Evolutionary conservation across 1,284 basidiomycete species (phyloP), one percentile per base, ranked within the genome.

Genomic region (Apiotrichum porosum): DNA sequence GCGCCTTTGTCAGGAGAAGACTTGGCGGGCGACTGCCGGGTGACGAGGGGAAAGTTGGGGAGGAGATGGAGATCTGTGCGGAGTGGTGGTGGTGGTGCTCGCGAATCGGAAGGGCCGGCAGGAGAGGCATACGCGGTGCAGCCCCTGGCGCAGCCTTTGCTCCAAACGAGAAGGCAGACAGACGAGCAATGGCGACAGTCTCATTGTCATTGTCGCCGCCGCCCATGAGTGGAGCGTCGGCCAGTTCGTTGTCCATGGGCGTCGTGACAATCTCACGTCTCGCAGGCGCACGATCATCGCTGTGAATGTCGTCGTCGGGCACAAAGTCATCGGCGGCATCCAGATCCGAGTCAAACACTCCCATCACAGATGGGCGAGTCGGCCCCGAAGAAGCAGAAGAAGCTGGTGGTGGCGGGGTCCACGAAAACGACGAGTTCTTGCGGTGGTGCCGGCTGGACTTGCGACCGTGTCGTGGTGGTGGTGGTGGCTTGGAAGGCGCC

Each of bases 151-250:
- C 23, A 9, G 61, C 46, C 52, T 68, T 69, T 21, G 63, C 37
- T 1, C 67, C 69, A 44, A 71, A 71, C 15, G 54, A 58, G 44
- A 71, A 71, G 6, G 65, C 42, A 3, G 58, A 53, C 22, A 71
- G 42, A 15, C 66, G 51, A 12, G 49, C 51, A 19, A 49, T 56
- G 9, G 51, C 57, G 5, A 32, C 49, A 6, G 35, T 32, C 10
- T 46, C 47, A 23, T 59, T 49, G 28, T 60, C 60, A 23, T 48
- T 37, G 36, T 17, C 47, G n/a, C 31, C 34, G 34, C 32, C 38
- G n/a, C n/a, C n/a, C n/a, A n/a, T n/a, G n/a, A n/a, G n/a, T n/a
- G n/a, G n/a, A n/a, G n/a, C n/a, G n/a, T n/a, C n/a, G n/a, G n/a
- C n/a, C n/a, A n/a, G n/a, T n/a, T n/a, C n/a, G n/a, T n/a, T n/a